Conservation (phyloP, 192 early-diverging fungal genomes). For the Phycomyces nitens region DNA sequence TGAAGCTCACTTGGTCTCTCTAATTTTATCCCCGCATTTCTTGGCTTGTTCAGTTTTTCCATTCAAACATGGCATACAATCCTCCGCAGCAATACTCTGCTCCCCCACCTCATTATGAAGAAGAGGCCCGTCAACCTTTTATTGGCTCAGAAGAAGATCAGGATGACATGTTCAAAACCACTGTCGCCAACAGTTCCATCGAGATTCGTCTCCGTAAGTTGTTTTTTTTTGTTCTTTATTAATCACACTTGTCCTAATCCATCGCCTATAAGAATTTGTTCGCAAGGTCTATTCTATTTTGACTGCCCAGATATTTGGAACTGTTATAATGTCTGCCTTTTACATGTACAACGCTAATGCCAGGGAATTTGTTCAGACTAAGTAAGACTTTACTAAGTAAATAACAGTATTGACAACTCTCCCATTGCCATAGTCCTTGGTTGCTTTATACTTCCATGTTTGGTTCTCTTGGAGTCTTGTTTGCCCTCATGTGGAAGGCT, state of each 20-base stretch:
- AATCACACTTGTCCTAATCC: background rate
- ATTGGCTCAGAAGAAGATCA: conserved; percentile 8
- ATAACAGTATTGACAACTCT: too few species aligned
- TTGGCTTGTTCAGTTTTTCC: background rate
- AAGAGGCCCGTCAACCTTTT: conserved; percentile 22
- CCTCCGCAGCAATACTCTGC: conserved; percentile 12
- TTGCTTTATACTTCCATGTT: conserved; percentile 51
- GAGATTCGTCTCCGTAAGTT: conserved; percentile 34
- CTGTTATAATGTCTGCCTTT: conserved; percentile 50
- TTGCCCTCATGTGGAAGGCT: conserved; percentile 56
- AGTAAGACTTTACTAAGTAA: conserved; percentile 34
- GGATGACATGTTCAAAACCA: conserved; percentile 34
- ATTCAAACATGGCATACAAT: background rate
- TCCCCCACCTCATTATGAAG: conserved; percentile 32
- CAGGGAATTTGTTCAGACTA: conserved; percentile 49
- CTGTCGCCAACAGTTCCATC: conserved; percentile 24
- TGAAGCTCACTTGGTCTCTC: background rate
- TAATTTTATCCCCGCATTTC: background rate
- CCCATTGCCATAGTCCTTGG: conserved; percentile 61
- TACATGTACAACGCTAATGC: conserved; percentile 54
- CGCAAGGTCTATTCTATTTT: conserved; percentile 74
- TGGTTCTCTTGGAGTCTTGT: conserved; percentile 43
- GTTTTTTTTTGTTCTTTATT: background rate
- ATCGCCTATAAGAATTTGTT: conserved; percentile 47
- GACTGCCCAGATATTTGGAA: conserved; percentile 56